Conservation (phyloP, 1,139 yeast genomes). For the Meyerozyma athensensis region DNA sequence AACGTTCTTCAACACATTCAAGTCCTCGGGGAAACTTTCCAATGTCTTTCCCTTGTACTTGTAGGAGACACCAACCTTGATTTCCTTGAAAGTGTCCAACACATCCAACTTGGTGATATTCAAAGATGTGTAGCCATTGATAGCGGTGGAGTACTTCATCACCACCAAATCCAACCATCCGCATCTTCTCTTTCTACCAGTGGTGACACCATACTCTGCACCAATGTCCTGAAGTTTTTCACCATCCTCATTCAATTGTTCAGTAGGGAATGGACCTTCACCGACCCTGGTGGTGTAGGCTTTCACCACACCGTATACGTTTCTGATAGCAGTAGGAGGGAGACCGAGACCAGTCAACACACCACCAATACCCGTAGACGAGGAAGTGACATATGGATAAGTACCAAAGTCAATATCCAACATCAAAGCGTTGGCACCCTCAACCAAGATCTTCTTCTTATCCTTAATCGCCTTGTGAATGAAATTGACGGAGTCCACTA, state of each 20-base stretch:
- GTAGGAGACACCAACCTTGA: slow-evolving; percentile 83
- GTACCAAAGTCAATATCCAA: slow-evolving; percentile 97
- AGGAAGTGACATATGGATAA: slow-evolving; percentile 95
- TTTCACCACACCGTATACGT: slow-evolving; percentile 92
- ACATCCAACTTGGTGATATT: slow-evolving; percentile 96
- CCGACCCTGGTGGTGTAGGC: slow-evolving; percentile 99
- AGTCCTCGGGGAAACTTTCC: slow-evolving; percentile 88
- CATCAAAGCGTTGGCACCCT: slow-evolving; percentile 99
- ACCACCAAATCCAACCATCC: slow-evolving; percentile 99
- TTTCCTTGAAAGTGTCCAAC: slow-evolving; percentile 81
- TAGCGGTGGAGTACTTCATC: slow-evolving; percentile 79
- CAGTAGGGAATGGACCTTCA: slow-evolving; percentile 99
- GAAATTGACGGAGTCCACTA: slow-evolving; percentile 86
- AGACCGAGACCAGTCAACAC: slow-evolving; percentile 95
- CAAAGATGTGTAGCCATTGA: slow-evolving; percentile 91
- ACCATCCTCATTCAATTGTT: slow-evolving; percentile 84
- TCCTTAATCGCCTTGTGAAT: slow-evolving; percentile 77
- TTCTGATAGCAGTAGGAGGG: slow-evolving; percentile 77
- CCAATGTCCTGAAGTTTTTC: slow-evolving; percentile 87
- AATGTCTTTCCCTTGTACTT: slow-evolving; percentile 69
- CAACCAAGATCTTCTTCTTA: slow-evolving; percentile 85
- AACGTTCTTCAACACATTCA: slow-evolving; percentile 72
- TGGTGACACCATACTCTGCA: slow-evolving; percentile 95
- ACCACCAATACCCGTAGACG: slow-evolving; percentile 96
- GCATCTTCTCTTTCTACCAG: slow-evolving; percentile 99